Evolutionary conservation across 2,329 filamentous ascomycete genomes (phyloP), one percentile per base, ranked within the genome.

Genomic region (Hypocreales sp.): DNA sequence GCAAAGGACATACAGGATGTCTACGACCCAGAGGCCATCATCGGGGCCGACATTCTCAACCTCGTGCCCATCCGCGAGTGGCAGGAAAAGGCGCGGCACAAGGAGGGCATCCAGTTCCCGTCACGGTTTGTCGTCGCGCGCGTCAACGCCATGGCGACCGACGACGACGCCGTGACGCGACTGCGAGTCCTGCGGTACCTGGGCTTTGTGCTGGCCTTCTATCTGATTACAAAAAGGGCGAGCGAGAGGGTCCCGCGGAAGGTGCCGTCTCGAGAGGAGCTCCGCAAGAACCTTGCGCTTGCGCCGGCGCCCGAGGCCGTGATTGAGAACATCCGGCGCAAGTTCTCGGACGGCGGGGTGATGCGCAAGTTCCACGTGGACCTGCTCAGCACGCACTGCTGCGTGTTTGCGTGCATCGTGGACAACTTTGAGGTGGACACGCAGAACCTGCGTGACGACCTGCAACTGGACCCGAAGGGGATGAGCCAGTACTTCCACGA

Each of bases 371-470:
- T 72, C 56, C 71, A 83, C 45, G 54, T 64, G 18, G 78, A 87
- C 44, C 61, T 81, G 35, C 53, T 86, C 18, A 71, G 74, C 42
- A 81, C 79, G 11, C 76, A 84, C 50, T 70, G 79, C 41, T 78
- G 73, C 40, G 77, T 68, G 1, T 61, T 84, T 33, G 70, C 75
- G 16, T 66, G 79, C 46, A 69, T 81, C 35, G 57, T 84, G 12
- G 78, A 84, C 41, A 72, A 76, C 44, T 83, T 72, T 44, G 71
- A 75, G 44, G 72, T 81, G 30, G 74, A 86, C 41, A 74, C 74
- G 6, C 66, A 65, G 35, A 65, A 76, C 37, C 53, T 92, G 36
- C 67, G 72, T 28, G 70, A 79, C 35, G 82, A 90, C 45, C 52
- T 90, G 33, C 67, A 68, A 44, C 42, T 86, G 31, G 78, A 84